Evolutionary conservation across 2,329 filamentous ascomycete species (phyloP), one percentile per base, ranked within the genome.

Genomic region (Neonectria faginata): DNA sequence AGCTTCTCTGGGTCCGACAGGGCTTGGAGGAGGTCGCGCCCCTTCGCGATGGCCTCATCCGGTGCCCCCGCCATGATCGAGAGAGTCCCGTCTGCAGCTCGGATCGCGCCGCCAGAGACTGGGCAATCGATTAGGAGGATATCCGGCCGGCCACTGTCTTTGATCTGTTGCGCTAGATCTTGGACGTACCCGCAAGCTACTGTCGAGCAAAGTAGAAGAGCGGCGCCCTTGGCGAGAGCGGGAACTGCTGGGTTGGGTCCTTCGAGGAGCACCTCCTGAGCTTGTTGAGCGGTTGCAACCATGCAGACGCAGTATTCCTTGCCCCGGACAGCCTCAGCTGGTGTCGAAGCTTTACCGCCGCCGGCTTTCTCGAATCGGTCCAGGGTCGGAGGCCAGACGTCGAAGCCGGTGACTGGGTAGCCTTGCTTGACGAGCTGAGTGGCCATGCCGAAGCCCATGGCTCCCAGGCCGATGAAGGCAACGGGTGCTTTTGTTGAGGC

Each of bases 11-110:
- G 78, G 60, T 86, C 87, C 1, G 90, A 86, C 82, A 94, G 87
- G 69, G 86, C 85, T 57, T 87, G 81, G 2, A 94, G 82, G 1
- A 93, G 78, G 52, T 82, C 84, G 22, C 82, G 83, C 0, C 85
- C 89, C 61, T 85, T 85, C 36, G 83, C 80, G 2, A 93, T 78
- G 5, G 87, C 87, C 3, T 81, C 82, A 1, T 86, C 82, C 0
- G 85, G 80, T 0, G 84, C 90, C 2, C 89, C 88, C 0, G 90
- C 90, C 86, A 94, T 92, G 74, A 94, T 93, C 7, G 90, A 91
- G 45, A 91, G 77, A 0, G 88, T 90, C 2, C 89, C 89, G 52
- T 88, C 83, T 1, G 85, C 88, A 1, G 89, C 89, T 8, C 74
- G 58, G 0, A 57, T 65, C 2, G 72, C 71, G 12, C 74, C 74